Base-by-base conservation (phyloP, 2,329 filamentous ascomycete genomes). In the Diaporthe ilicicola region DNA sequence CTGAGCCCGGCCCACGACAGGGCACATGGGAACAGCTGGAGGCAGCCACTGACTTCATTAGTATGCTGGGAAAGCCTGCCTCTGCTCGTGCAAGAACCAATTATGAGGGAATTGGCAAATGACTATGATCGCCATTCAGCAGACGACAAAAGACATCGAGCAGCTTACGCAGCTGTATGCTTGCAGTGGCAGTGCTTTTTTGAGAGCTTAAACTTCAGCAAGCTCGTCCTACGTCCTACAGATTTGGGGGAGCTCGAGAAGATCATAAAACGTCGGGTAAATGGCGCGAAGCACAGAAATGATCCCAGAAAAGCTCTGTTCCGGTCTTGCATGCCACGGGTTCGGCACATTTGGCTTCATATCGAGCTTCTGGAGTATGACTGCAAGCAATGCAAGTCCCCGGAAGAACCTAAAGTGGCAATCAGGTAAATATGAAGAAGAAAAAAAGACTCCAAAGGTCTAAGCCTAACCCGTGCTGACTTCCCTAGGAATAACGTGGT, bases 41-140 rank as follows among this genome's bases (percentile, higher is more conserved):
- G n/a, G n/a, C n/a, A n/a, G n/a, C n/a, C n/a, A n/a, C n/a, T 15
- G n/a, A 4, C 32, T 13, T 19, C 53, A 15, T 22, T 19, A 12
- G 15, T 37, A 15, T 5, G 19, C 6, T 17, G 83, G 79, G 2
- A 8, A 54, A 13, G 15, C 3, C 12, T 66, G 17, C 62, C 62
- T 29, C 1, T 2, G 4, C 42, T 66, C 29, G 19, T 66, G 4
- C 48, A 66, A 19, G 17, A 42, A 29, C 13, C 22, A 22, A 9
- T 66, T 1, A 4, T 66, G 17, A 5, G 7, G 10, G 48, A 53
- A 13, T 17, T 67, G 42, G 65, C 65, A 10, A 1, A 56, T 15
- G 42, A 67, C 5, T 29, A 56, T 19, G 15, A 56, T 7, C 24
- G 27, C 6, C 29, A 29, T 4, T 37, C 42, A 4, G 5, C n/a